These are phyloP conservation scores for Dendryphion nanum DNA, from an alignment of 2,329 filamentous ascomycete species.

Conservation along the genomic window DNA sequence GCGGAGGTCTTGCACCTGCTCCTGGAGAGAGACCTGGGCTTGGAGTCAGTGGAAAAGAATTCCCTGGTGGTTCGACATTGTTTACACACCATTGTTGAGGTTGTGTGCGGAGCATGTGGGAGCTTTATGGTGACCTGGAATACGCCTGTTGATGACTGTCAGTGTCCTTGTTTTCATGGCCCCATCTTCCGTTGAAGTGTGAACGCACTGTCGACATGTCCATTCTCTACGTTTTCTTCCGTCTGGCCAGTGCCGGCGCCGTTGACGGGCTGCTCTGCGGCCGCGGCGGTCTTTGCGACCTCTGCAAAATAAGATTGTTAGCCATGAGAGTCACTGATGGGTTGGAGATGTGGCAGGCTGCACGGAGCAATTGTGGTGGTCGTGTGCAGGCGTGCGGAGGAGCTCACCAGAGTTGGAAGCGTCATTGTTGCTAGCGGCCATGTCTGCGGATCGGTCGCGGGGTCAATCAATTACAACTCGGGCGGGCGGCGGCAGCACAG, in stretches of 20 bases:
- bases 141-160: slow-evolving; percentile 43
- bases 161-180: neutral
- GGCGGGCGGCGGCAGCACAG: neutral
- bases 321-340: too few species aligned
- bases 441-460: slow-evolving; percentile 10
- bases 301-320: slow-evolving; percentile 25
- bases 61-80: slow-evolving; percentile 15
- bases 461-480: slow-evolving; percentile 12
- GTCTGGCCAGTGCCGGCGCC: slow-evolving; percentile 10
- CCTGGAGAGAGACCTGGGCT: slow-evolving; percentile 77
- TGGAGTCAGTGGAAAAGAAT: slow-evolving; percentile 22
- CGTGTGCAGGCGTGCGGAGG: slow-evolving; percentile 2
- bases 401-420: slow-evolving; percentile 37
- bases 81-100: slow-evolving; percentile 73
- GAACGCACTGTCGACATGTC: slow-evolving; percentile 33
- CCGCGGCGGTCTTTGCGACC: slow-evolving; percentile 22
- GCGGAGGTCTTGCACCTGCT: slow-evolving; percentile 95
- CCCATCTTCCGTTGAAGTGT: neutral
- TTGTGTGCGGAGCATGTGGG: slow-evolving; percentile 74
- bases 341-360: neutral
- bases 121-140: slow-evolving; percentile 77
- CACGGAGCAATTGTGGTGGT: neutral
- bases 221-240: slow-evolving; percentile 26
- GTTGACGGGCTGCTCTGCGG: slow-evolving; percentile 20
- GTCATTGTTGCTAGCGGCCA: slow-evolving; percentile 38